Evolutionary conservation across 1,139 yeast species (phyloP), one percentile per base, ranked within the genome.

Genomic region (Candida sp.): DNA sequence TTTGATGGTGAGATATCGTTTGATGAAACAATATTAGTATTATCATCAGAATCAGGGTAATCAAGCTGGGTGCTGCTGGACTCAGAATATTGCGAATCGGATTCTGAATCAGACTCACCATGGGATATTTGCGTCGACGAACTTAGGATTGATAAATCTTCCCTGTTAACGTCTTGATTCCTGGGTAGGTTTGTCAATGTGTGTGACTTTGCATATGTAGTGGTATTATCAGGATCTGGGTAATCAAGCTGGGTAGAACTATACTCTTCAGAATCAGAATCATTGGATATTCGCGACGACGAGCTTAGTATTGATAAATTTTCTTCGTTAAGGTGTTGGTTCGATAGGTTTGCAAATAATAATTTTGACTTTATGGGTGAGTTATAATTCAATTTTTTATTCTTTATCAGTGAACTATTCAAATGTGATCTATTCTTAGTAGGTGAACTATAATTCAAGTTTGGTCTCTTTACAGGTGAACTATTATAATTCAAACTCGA

Each of bases 381-480:
- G 27, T 22, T 41, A 49, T 39, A 7, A 25, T 25, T 25, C 7
- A 25, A 25, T 2, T 7, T 7, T 7, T 43, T 51, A 36, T 51
- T 55, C 46, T 57, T 57, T 3, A 56, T 50, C 3, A 61, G 51
- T 3, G 54, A 48, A 4, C 15, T 25, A 21, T 40, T 43, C 21
- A 7, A 25, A 25, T 25, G 2, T 25, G 29, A 11, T 25, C 29
- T 11, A 25, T 15, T 15, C 19, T 15, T 15, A 15, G 19, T 15
- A 15, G 19, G 19, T 7, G 29, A 25, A 11, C 29, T 11, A 25
- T 7, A 25, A 11, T 25, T 25, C 7, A 8, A 11, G 7, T 11
- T 7, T 11, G 29, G 2, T 3, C 2, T 8, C 11, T 36, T 36
- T 5, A 25, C 11, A 4, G 38, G 38, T 22, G 38, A 36, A 22